Evolutionary conservation across 495 filamentous ascomycete genomes (phyloP).

Genomic region (Hyaloscypha finlandica): DNA sequence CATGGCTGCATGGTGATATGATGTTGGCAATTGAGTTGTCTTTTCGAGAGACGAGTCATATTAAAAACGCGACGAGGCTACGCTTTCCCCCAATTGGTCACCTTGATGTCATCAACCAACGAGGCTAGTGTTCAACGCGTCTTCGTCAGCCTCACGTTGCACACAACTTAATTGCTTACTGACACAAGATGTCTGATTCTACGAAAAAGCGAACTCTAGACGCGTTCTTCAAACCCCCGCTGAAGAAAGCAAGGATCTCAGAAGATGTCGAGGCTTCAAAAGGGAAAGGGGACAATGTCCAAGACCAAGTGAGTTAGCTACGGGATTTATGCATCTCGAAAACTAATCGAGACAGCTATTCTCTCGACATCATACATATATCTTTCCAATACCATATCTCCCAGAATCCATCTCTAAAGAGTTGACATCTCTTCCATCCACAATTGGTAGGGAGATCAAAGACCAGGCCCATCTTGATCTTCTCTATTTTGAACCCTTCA

Average conservation of each 20-base stretch:
- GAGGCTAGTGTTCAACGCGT: constrained; percentile 15
- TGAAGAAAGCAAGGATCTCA: constrained; percentile 38
- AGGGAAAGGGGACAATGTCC: not conserved
- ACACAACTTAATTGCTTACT: not conserved
- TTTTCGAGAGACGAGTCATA: constrained; percentile 12
- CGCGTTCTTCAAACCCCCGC: constrained; percentile 48
- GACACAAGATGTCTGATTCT: constrained; percentile 28
- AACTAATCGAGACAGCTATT: constrained; percentile 17
- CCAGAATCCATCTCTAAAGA: constrained; percentile 38
- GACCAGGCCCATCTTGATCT: constrained; percentile 67
- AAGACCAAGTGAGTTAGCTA: not conserved
- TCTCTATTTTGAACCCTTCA: constrained; percentile 67
- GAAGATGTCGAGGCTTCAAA: constrained; percentile 3
- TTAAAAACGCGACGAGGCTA: constrained; percentile 10
- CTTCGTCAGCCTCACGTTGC: not conserved
- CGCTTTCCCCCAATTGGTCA: not conserved
- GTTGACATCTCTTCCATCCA: constrained; percentile 37
- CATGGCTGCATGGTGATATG: constrained; percentile 26
- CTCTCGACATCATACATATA: constrained; percentile 59
- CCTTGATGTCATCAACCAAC: constrained; percentile 10
- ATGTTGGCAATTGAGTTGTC: not conserved
- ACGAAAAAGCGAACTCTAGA: constrained; percentile 52
- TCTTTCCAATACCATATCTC: constrained; percentile 60
- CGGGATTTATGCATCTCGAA: not conserved
- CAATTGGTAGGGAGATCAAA: constrained; percentile 47